Evolutionary conservation across 1,284 basidiomycete genomes (phyloP).

Genomic region (Cryptococcus deneoformans): DNA sequence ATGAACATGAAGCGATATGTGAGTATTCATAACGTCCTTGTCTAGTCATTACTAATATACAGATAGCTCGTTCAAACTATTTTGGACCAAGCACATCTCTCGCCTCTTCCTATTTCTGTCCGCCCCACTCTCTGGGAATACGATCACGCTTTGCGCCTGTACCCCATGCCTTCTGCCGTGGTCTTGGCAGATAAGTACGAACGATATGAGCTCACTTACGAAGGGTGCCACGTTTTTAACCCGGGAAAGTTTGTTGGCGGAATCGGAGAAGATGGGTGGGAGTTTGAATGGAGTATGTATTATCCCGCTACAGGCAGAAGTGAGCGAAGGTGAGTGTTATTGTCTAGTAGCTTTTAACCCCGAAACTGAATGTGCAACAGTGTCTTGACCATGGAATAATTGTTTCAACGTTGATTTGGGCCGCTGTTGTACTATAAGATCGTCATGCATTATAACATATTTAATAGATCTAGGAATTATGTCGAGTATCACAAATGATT

Average conservation of each 20-base stretch:
- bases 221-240: slow-evolving; percentile 98
- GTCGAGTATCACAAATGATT: neutral
- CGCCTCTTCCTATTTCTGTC: slow-evolving; percentile 75
- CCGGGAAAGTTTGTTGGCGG: slow-evolving; percentile 76
- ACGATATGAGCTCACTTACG: slow-evolving; percentile 93
- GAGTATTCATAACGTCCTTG: slow-evolving; percentile 36
- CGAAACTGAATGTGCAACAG: slow-evolving; percentile 9
- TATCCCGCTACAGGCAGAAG: slow-evolving; percentile 58
- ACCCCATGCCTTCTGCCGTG: slow-evolving; percentile 90
- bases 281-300: slow-evolving; percentile 83
- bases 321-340: slow-evolving; percentile 38
- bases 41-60: neutral
- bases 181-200: slow-evolving; percentile 98
- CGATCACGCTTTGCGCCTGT: slow-evolving; percentile 88
- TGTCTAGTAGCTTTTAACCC: neutral
- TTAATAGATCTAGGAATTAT: neutral
- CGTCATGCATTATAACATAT: slow-evolving; percentile 1
- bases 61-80: slow-evolving; percentile 85
- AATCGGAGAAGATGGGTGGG: slow-evolving; percentile 34
- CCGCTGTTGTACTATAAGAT: neutral
- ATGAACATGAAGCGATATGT: slow-evolving; percentile 81
- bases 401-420: neutral
- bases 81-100: slow-evolving; percentile 87
- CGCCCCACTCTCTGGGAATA: slow-evolving; percentile 88
- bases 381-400: slow-evolving; percentile 31